These are phyloP conservation scores for Neurospora intermedia DNA, from an alignment of 495 filamentous ascomycete genomes.

Conservation along the genomic window DNA sequence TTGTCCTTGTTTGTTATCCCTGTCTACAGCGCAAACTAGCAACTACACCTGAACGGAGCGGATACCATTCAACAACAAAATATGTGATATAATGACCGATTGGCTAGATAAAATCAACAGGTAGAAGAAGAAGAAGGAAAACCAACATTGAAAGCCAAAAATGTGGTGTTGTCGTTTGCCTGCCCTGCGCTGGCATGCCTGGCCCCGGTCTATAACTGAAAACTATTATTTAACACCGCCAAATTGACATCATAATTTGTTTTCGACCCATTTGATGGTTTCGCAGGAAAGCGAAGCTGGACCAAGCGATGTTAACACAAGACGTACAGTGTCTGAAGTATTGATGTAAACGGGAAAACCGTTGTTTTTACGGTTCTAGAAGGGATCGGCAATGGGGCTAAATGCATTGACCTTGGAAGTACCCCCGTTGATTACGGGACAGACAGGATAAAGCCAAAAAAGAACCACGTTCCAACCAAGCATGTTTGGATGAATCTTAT, in stretches of 20 bases:
- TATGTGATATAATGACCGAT: conserved; percentile 1
- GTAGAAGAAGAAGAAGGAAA: background rate
- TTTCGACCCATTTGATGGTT: background rate
- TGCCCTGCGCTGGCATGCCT: background rate
- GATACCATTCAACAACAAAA: background rate
- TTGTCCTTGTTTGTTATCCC: background rate
- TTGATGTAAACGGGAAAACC: background rate
- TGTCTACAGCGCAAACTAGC: background rate
- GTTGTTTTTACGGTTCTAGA: background rate
- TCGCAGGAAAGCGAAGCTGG: background rate
- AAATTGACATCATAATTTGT: background rate
- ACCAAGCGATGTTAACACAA: background rate
- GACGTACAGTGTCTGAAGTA: background rate
- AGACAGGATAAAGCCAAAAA: background rate
- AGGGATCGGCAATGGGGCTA: background rate
- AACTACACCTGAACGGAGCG: background rate
- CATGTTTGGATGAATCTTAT: background rate
- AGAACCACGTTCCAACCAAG: background rate
- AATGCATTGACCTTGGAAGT: background rate
- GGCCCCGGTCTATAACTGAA: background rate
- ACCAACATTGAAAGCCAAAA: background rate
- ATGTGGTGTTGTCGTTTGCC: background rate
- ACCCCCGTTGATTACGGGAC: background rate
- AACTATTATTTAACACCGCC: conserved; percentile 1
- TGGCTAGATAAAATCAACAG: background rate